Evolutionary conservation across 352 stramenopile species (phyloP).

Genomic region (Pythium coloratum): DNA sequence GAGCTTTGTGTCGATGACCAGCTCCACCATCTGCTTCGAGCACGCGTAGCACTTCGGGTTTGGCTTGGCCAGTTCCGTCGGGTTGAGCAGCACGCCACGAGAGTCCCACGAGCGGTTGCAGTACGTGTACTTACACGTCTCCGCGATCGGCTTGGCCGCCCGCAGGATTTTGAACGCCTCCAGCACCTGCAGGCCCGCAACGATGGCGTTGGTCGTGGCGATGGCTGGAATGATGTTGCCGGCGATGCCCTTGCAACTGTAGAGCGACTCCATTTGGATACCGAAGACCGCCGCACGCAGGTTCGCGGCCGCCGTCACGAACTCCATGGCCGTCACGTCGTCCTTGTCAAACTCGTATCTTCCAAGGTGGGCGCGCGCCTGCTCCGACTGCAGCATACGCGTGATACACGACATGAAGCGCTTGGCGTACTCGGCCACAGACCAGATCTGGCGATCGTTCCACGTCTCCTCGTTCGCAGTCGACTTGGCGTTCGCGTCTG

Average conservation of each 20-base stretch:
- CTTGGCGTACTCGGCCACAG: slow-evolving; percentile 80
- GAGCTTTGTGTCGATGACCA: slow-evolving; percentile 89
- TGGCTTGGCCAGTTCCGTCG: slow-evolving; percentile 84
- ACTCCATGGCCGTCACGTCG: slow-evolving; percentile 94
- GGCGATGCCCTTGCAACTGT: slow-evolving; percentile 97
- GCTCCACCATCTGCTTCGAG: slow-evolving; percentile 89
- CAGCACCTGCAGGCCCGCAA: slow-evolving; percentile 93
- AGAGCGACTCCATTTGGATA: slow-evolving; percentile 84
- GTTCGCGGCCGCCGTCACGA: slow-evolving; percentile 98
- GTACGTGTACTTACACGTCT: slow-evolving; percentile 92
- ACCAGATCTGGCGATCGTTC: slow-evolving; percentile 89
- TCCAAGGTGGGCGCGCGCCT: slow-evolving; percentile 60
- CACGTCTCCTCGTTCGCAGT: slow-evolving; percentile 41
- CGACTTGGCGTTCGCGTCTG: slow-evolving; percentile 23
- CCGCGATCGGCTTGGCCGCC: slow-evolving; percentile 55
- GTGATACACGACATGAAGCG: slow-evolving; percentile 82
- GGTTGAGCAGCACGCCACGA: slow-evolving; percentile 92
- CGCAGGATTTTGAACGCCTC: slow-evolving; percentile 84
- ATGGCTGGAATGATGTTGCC: slow-evolving; percentile 99
- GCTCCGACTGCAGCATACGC: slow-evolving; percentile 55
- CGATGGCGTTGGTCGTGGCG: slow-evolving; percentile 99
- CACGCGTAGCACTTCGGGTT: slow-evolving; percentile 97
- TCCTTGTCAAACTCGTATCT: slow-evolving; percentile 98
- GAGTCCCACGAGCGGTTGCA: slow-evolving; percentile 92
- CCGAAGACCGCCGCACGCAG: slow-evolving; percentile 89